Evolutionary conservation across 2,329 filamentous ascomycete genomes (phyloP).

Genomic region (Xylariaceae sp.): DNA sequence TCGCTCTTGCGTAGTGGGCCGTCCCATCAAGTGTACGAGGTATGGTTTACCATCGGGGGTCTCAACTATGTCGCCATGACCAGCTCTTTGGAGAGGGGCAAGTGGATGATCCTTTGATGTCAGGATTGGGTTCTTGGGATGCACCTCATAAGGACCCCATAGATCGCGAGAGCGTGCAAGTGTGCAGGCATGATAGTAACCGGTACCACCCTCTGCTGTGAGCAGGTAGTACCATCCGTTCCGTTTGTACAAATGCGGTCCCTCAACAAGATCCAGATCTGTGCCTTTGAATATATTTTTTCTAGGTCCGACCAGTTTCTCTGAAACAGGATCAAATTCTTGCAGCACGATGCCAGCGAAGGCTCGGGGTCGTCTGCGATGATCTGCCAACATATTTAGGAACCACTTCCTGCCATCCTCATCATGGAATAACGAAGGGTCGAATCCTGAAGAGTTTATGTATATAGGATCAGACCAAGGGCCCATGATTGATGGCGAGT

Average conservation of each 20-base stretch:
- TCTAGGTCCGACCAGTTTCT: constrained; percentile 50
- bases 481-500: constrained; percentile 47
- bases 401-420: constrained; percentile 54
- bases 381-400: constrained; percentile 55
- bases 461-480: constrained; percentile 61
- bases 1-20: constrained; percentile 48
- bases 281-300: constrained; percentile 55
- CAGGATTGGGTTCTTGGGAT: constrained; percentile 55
- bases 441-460: constrained; percentile 59
- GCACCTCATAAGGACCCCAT: constrained; percentile 60
- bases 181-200: constrained; percentile 58
- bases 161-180: constrained; percentile 49
- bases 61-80: constrained; percentile 53
- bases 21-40: constrained; percentile 50
- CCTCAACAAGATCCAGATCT: constrained; percentile 52
- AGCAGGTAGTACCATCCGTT: constrained; percentile 58
- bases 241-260: constrained; percentile 55
- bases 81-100: constrained; percentile 48
- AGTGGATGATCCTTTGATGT: constrained; percentile 48
- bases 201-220: constrained; percentile 58
- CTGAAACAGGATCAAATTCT: constrained; percentile 48
- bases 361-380: constrained; percentile 42
- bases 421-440: constrained; percentile 58
- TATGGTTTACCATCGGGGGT: constrained; percentile 50
- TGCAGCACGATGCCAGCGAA: constrained; percentile 58